phyloP scores from a whole-genome alignment of 1,284 basidiomycete genomes.

The Somion occarium region DNA sequence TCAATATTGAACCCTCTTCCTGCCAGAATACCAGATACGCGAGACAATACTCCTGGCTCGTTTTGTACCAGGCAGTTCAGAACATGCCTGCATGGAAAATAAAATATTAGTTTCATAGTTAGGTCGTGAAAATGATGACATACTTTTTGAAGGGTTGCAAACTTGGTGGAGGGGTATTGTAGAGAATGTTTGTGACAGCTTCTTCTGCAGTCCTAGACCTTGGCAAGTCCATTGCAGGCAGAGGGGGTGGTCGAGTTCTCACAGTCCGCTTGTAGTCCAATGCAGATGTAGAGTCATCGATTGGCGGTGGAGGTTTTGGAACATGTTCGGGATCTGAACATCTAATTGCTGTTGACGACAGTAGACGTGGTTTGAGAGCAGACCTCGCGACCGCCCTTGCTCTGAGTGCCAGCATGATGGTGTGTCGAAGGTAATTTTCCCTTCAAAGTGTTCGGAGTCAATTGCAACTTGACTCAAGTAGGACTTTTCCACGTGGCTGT shows the following conservation, averaged over 20 bases:
- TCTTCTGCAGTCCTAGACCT: constrained; percentile 83
- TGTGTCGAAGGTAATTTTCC: background rate
- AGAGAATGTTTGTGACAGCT: constrained; percentile 92
- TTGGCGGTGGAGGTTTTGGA: constrained; percentile 57
- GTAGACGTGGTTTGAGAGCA: background rate
- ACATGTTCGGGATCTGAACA: constrained; percentile 9
- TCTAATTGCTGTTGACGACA: constrained; percentile 2
- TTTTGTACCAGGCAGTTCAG: constrained; percentile 99
- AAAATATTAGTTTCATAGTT: background rate
- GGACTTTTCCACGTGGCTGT: background rate
- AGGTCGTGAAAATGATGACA: background rate
- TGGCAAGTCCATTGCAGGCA: constrained; percentile 72
- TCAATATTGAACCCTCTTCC: constrained; percentile 99
- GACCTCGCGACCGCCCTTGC: constrained; percentile 1
- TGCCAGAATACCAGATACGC: constrained; percentile 96
- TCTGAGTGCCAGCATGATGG: constrained; percentile 5
- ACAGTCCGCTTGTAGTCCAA: constrained; percentile 88
- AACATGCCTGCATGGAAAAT: constrained; percentile 62
- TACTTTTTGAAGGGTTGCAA: constrained; percentile 93
- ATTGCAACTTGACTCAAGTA: background rate
- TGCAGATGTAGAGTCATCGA: constrained; percentile 91
- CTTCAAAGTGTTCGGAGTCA: background rate
- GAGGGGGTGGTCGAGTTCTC: constrained; percentile 67
- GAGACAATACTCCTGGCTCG: constrained; percentile 96
- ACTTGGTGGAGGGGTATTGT: constrained; percentile 93